Evolutionary conservation across 495 filamentous ascomycete species (phyloP).

Genomic region (Cudoniella acicularis): DNA sequence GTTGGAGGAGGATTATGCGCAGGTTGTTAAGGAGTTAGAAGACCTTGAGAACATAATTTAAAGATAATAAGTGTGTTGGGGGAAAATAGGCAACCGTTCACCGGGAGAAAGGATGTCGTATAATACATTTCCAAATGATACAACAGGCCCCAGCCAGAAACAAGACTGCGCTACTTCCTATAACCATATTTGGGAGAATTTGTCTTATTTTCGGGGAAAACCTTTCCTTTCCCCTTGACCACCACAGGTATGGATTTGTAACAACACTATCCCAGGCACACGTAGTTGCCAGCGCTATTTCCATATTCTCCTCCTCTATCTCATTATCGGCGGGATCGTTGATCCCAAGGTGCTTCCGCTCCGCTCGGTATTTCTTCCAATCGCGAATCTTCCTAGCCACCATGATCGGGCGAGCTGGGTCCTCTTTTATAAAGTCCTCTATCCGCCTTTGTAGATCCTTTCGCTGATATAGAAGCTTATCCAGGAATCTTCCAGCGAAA

Average conservation of each 20-base stretch:
- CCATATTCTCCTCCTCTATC: neutral
- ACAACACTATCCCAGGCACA: neutral
- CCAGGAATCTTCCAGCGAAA: constrained; percentile 23
- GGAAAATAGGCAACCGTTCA: neutral
- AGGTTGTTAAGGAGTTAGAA: constrained; percentile 17
- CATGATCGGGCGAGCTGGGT: constrained; percentile 7
- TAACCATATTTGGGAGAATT: neutral
- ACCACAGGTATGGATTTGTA: neutral
- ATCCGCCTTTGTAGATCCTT: constrained; percentile 13
- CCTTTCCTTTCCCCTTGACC: neutral
- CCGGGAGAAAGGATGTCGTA: neutral
- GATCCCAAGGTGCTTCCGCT: neutral
- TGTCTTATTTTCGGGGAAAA: neutral
- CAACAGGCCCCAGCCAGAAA: neutral
- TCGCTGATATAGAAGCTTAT: constrained; percentile 3
- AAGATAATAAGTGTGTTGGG: neutral
- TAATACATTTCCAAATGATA: neutral
- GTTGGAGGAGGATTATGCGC: constrained; percentile 17
- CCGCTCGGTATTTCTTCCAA: neutral
- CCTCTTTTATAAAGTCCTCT: constrained; percentile 14
- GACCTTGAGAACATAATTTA: constrained; percentile 4
- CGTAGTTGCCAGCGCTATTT: neutral
- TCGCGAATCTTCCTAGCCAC: neutral
- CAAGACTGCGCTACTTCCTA: neutral
- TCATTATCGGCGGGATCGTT: neutral